Evolutionary conservation across 306 rosid species (phyloP).

Genomic region (Crataegus laevigata): DNA sequence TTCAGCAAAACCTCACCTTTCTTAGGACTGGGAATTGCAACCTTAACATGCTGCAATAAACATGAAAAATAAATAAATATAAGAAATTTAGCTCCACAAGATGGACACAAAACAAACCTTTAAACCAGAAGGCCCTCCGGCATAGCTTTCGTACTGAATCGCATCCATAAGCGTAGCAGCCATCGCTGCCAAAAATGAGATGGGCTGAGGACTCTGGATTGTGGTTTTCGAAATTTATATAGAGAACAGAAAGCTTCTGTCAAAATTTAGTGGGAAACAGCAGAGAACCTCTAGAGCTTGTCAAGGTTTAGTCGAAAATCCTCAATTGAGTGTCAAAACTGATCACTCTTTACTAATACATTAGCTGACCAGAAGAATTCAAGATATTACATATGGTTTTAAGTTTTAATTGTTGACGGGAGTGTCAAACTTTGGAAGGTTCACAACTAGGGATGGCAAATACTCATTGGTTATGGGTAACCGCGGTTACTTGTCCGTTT

Average conservation of each 20-base stretch:
- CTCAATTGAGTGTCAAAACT: neutral
- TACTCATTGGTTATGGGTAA: no score
- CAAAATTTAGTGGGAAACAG: no score
- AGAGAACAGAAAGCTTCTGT: no score
- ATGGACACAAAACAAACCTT: constrained; percentile 25
- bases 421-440: neutral
- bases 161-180: constrained; percentile 48
- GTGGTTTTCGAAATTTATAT: no score
- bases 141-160: constrained; percentile 45
- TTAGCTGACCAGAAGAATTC: neutral
- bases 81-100: neutral
- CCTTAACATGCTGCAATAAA: constrained; percentile 54
- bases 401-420: neutral
- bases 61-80: neutral
- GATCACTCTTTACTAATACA: neutral
- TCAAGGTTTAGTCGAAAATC: neutral
- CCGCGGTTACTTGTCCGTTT: no score
- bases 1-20: constrained; percentile 46
- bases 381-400: neutral
- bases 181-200: constrained; percentile 16
- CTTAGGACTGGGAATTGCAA: constrained; percentile 53
- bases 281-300: neutral
- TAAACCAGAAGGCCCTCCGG: constrained; percentile 53
- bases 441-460: no score
- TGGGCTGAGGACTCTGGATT: neutral